Base-by-base conservation (phyloP, 2,329 filamentous ascomycete species). In the Aureobasidium sp. region DNA sequence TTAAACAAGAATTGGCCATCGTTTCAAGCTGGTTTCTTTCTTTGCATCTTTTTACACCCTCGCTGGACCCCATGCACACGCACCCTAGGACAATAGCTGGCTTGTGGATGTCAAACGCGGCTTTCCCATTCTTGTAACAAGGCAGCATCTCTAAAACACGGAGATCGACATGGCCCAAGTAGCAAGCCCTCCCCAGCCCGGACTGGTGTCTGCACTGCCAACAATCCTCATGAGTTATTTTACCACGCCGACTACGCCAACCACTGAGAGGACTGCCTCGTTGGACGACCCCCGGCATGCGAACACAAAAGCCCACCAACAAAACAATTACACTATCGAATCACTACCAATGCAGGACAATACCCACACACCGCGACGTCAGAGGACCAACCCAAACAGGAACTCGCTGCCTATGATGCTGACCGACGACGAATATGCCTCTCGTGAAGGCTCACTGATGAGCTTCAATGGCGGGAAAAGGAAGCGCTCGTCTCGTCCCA, bases 401-500 rank as follows among this genome's bases (percentile, higher is more conserved):
- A 60, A 40, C 24, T 60, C 57, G 11, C 60, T 19, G 68, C 67
- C 22, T 63, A 24, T 69, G 56, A 71, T 73, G 70, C 71, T 72
- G 39, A 68, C 67, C n/a, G 71, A 73, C 64, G 69, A 72, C 22
- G 64, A 65, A n/a, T 69, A 65, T 44, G 68, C 66, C 22, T 73
- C 71, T 35, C 67, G 68, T 27, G 70, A 72, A 53, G 70, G 69
- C 24, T 59, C 53, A 7, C 45, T 63, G 5, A 63, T 53, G 53
- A 63, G 61, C 31, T 42, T 45, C 12, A 40, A 53, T 33, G 61
- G 47, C 42, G 53, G 54, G 8, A 61, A 67, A 22, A 68, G 60
- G 33, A 68, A 67, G 61, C 66, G 67, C 37, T 61, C 64, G 11
- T 68, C 65, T 45, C 64, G 84, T 63, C 81, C 79, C 57, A 85